Evolutionary conservation across 1,284 basidiomycete genomes (phyloP), one percentile per base, ranked within the genome.

Genomic region (Megacollybia platyphylla): DNA sequence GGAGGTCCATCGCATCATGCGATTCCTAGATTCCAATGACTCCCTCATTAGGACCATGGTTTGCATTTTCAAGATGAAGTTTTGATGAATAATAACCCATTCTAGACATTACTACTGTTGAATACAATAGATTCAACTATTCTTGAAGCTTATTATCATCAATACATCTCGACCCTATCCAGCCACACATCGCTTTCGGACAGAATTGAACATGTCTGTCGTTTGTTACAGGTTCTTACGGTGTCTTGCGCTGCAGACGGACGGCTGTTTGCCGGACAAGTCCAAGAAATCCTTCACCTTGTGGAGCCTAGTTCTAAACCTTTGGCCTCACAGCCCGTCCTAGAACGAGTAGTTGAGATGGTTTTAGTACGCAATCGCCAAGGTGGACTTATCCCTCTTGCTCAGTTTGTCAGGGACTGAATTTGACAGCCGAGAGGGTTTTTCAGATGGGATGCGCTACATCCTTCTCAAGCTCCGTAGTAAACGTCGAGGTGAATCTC

Each of bases 1-100:
- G 67, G 83, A 87, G 46, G 83, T 87, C 27, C 77, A 79, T 45
- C 63, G 65, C 29, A 63, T 87, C 18, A 79, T 87, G 71, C 67
- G 66, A 44, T 58, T 80, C 15, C 59, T 87, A 18, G 70, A 76
- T 45, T 76, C 71, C 4, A 55, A 63, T 2, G 85, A 87, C 55
- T 49, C 55, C 8, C 51, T 65, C n/a, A 71, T 85, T 37, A 67
- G 81, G 42, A 65, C 58, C 43, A 76, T 68, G 65, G 84, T 80
- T 51, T 24, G 42, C 62, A 24, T 44, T 15, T 28, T 13, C n/a
- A 26, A 3, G 28, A 18, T 29, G 10, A 17, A 15, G 13, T 2
- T 13, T 17, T 5, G n/a, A 32, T 37, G 30, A 17, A 39, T 6
- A 30, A 17, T 26, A 10, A 47, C 30, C 44, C 24, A 36, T 35